A percentile compares a stretch with the other conserved stretches of the same genome.
Evolutionary conservation across 176 grass and related monocot genomes (phyloP).

Genomic region (Eleusine coracana): DNA sequence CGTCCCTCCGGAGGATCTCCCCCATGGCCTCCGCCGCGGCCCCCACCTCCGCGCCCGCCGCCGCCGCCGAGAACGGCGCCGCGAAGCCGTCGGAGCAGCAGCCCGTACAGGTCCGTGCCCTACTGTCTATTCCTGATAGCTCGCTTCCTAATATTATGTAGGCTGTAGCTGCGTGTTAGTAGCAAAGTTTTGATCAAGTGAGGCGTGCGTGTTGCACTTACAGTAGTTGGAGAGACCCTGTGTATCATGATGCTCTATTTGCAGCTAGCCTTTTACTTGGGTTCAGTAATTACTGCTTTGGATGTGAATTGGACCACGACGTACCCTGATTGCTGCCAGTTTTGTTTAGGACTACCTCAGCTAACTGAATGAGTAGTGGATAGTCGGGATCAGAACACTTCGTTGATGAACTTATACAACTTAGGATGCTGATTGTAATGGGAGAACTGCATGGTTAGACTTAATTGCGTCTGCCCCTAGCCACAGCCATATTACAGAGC

Average conservation of each 20-base stretch:
- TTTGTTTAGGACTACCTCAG: not conserved
- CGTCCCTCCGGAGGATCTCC: slow-evolving; percentile 38
- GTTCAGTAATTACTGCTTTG: not conserved
- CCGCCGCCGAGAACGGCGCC: slow-evolving; percentile 38
- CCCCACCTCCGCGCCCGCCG: slow-evolving; percentile 36
- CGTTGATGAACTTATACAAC: not conserved
- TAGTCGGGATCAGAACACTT: not conserved
- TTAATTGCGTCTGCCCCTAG: not conserved
- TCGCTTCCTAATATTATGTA: not conserved
- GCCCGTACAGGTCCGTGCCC: slow-evolving; percentile 49
- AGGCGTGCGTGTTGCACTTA: not conserved
- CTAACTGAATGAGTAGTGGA: not conserved
- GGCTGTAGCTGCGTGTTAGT: not conserved
- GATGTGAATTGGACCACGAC: not conserved
- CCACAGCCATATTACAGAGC: not conserved
- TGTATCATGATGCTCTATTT: not conserved
- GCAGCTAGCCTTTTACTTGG: not conserved
- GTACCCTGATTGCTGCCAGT: not conserved
- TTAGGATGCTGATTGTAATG: not conserved
- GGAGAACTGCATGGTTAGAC: not conserved
- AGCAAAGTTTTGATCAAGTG: not conserved
- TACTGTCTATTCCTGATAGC: not conserved
- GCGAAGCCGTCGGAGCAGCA: slow-evolving; percentile 37
- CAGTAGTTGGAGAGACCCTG: not conserved
- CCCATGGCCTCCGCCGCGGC: slow-evolving; percentile 41